Percentiles rank a stretch among this genome's conserved stretches.
Evolutionary conservation across 148 eudicot genomes (phyloP).

Genomic region (Pouteria glomerata): DNA sequence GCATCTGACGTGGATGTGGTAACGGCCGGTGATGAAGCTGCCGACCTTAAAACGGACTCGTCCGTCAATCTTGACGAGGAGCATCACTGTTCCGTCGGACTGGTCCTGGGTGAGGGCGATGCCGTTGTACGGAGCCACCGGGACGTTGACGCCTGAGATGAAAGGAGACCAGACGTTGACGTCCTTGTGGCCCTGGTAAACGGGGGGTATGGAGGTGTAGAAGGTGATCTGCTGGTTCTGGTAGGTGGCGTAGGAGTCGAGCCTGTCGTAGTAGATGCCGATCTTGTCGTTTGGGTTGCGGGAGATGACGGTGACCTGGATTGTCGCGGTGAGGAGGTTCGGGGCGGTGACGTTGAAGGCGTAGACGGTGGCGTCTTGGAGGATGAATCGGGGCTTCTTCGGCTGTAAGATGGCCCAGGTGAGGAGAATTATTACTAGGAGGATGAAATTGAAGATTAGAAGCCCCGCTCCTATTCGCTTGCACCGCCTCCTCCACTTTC

Average conservation of each 20-base stretch:
- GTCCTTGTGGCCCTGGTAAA: conserved; percentile 52
- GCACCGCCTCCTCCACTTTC: conserved; percentile 21
- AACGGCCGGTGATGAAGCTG: conserved; percentile 29
- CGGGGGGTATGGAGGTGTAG: conserved; percentile 50
- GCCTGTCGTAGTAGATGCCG: conserved; percentile 44
- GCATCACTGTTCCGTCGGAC: conserved; percentile 32
- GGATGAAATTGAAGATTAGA: conserved; percentile 23
- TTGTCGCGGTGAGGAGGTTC: conserved; percentile 37
- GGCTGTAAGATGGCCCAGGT: conserved; percentile 60
- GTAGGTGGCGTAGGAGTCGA: conserved; percentile 44
- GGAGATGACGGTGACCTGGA: conserved; percentile 55
- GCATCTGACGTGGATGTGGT: conserved; percentile 55
- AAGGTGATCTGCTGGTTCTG: conserved; percentile 62
- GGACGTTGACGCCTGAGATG: conserved; percentile 48
- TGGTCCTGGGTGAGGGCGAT: conserved; percentile 39
- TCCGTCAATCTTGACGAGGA: conserved; percentile 56
- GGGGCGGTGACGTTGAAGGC: conserved; percentile 55
- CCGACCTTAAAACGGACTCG: conserved; percentile 62
- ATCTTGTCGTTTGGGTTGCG: conserved; percentile 37
- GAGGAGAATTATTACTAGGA: conserved; percentile 41
- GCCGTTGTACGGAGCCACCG: conserved; percentile 68
- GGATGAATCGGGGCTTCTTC: conserved; percentile 46
- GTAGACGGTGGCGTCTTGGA: conserved; percentile 71
- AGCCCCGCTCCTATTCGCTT: conserved; percentile 20
- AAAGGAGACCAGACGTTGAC: conserved; percentile 68